A percentile compares a stretch with the other conserved stretches of the same genome.
phyloP scores from a whole-genome alignment of 176 grass and related monocot genomes.

The Oryza glaberrima region DNA sequence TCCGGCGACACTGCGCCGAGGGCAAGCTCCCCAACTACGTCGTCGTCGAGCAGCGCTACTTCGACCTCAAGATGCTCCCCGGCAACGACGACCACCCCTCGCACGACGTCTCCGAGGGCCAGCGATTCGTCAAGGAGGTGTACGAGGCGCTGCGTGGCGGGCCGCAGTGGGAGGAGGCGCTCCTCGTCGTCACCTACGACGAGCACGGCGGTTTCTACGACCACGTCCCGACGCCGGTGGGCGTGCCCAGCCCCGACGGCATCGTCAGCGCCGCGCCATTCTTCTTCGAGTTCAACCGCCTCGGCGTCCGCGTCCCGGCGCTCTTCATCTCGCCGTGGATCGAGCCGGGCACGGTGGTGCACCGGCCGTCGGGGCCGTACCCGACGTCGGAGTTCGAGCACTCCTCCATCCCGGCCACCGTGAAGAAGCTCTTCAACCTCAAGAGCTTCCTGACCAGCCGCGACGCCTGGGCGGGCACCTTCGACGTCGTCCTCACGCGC shows the following conservation, averaged over 20 bases:
- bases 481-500: constrained; percentile 69
- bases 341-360: constrained; percentile 69
- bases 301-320: constrained; percentile 76
- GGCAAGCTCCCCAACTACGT: constrained; percentile 89
- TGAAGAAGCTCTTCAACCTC: constrained; percentile 89
- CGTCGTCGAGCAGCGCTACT: constrained; percentile 87
- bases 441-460: constrained; percentile 72
- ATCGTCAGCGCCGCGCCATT: constrained; percentile 49
- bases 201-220: constrained; percentile 92
- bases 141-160: constrained; percentile 70
- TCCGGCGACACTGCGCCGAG: constrained; percentile 68
- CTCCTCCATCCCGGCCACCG: constrained; percentile 78
- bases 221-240: constrained; percentile 64
- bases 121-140: constrained; percentile 74
- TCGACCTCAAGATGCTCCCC: constrained; percentile 62
- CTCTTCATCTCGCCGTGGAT: constrained; percentile 85
- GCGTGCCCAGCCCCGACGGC: constrained; percentile 75
- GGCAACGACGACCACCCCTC: constrained; percentile 91
- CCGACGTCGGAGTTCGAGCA: constrained; percentile 80
- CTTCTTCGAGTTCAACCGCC: constrained; percentile 76
- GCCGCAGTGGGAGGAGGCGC: constrained; percentile 72
- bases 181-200: constrained; percentile 82
- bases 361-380: constrained; percentile 52
- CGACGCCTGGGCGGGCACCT: constrained; percentile 78
- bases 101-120: constrained; percentile 71